Base-by-base conservation (phyloP, 768 basidiomycete genomes). In the Strobilomyces dryophilus region DNA sequence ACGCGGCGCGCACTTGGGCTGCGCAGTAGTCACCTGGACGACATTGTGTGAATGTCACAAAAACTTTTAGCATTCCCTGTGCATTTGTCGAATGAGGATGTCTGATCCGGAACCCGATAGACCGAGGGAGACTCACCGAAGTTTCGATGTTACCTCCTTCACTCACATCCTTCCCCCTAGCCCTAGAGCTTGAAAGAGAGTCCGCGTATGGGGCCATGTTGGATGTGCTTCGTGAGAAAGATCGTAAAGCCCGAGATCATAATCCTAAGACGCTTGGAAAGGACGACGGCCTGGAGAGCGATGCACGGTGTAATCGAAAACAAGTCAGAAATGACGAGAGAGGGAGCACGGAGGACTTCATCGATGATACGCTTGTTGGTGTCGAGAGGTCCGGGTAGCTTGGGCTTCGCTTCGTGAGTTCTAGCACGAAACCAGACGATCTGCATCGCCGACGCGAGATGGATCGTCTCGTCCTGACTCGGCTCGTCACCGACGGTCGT, bases 141-240 rank as follows among this genome's bases (percentile, higher is more conserved):
- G 97, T 98, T 63, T 95, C 92, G 48, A 77, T 78, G 70, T 99
- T 98, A 95, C 73, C 98, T 97, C 83, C 98, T 98, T 66, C 95
- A 79, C 76, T 99, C 97, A 57, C 97, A 84, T 78, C 98, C 97
- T 76, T 99, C 97, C 71, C n/a, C n/a, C n/a, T n/a, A n/a, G n/a
- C 98, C 97, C 73, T 99, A 97, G 64, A 99, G 89, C 76, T 98
- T 97, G 92, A 98, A 99, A 52, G 97, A 98, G 73, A 99, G 98
- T 65, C 97, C 97, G 60, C 94, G 92, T 60, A 99, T 95, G 66
- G 97, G 97, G 4, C 97, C 97, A 55, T 85, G 85, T 75, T 97
- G 93, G 67, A 99, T 99, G 68, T 95, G 94, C 83, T 94, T 98
- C 97, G 98, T 99, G 73, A 99, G 79, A 72, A 98, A 97, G 66